Percentiles rank a stretch among this genome's conserved stretches.
Evolutionary conservation across 139 green algal species (phyloP).

Genomic region (Closterium sp.): DNA sequence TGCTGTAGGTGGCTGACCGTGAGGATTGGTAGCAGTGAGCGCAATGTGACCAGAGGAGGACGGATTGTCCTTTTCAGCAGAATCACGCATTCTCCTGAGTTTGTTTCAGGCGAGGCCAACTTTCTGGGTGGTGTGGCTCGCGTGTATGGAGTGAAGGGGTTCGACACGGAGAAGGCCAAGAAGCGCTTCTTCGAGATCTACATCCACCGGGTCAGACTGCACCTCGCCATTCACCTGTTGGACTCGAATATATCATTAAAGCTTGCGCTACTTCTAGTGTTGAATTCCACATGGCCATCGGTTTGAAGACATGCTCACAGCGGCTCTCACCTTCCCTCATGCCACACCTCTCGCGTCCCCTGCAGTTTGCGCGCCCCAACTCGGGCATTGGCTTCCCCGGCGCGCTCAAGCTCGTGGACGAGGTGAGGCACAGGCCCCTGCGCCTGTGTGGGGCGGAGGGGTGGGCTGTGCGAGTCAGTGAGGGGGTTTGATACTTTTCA

Average conservation of each 20-base stretch:
- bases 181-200: slow-evolving; percentile 70
- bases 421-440: slow-evolving; percentile 32
- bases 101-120: slow-evolving; percentile 56
- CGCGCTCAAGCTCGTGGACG: slow-evolving; percentile 56
- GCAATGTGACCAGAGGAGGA: not conserved
- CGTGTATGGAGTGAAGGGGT: slow-evolving; percentile 49
- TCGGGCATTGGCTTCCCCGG: slow-evolving; percentile 56
- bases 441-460: not conserved
- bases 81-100: not conserved
- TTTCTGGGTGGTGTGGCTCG: slow-evolving; percentile 64
- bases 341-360: not conserved
- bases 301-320: too few species aligned
- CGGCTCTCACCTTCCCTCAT: not conserved
- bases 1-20: not conserved
- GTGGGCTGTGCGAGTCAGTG: not conserved
- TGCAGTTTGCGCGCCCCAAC: slow-evolving; percentile 33
- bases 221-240: too few species aligned
- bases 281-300: not conserved
- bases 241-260: too few species aligned
- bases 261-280: not conserved
- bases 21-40: not conserved
- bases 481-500: not conserved
- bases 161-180: slow-evolving; percentile 60
- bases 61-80: not conserved
- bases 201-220: slow-evolving; percentile 39